A percentile compares a stretch with the other conserved stretches of the same genome.
Conservation (phyloP, 164 flowering plant genomes). For the Macadamia integrifolia region DNA sequence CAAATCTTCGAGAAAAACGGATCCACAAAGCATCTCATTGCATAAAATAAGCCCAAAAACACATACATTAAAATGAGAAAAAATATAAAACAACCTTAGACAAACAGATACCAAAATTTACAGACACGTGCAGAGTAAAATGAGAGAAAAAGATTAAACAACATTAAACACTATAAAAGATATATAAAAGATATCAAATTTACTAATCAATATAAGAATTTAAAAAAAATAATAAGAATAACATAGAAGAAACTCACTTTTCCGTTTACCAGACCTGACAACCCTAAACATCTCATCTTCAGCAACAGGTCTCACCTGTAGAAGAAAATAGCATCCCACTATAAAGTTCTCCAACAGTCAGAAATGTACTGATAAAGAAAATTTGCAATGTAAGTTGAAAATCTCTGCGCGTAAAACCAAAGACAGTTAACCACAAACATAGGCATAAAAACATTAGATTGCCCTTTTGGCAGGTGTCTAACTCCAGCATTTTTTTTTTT, state of each 20-base stretch:
- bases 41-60: too few species aligned
- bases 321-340: not conserved
- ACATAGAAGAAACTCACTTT: slow-evolving; percentile 51
- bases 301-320: slow-evolving; percentile 96
- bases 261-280: slow-evolving; percentile 81
- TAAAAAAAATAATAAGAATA: not conserved
- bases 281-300: slow-evolving; percentile 99
- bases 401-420: too few species aligned
- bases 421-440: too few species aligned
- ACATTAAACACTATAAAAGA: not conserved
- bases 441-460: too few species aligned
- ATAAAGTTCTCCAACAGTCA: too few species aligned
- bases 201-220: not conserved
- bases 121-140: not conserved
- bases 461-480: too few species aligned
- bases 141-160: not conserved
- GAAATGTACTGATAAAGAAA: not conserved
- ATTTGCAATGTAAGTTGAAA: not conserved
- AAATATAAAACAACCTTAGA: too few species aligned
- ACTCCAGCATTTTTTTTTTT: too few species aligned
- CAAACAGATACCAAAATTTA: too few species aligned
- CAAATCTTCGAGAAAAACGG: not conserved
- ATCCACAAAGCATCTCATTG: not conserved
- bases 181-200: not conserved
- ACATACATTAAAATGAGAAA: too few species aligned